Conservation (phyloP, 2,329 filamentous ascomycete genomes). For the Hortaea werneckii region DNA sequence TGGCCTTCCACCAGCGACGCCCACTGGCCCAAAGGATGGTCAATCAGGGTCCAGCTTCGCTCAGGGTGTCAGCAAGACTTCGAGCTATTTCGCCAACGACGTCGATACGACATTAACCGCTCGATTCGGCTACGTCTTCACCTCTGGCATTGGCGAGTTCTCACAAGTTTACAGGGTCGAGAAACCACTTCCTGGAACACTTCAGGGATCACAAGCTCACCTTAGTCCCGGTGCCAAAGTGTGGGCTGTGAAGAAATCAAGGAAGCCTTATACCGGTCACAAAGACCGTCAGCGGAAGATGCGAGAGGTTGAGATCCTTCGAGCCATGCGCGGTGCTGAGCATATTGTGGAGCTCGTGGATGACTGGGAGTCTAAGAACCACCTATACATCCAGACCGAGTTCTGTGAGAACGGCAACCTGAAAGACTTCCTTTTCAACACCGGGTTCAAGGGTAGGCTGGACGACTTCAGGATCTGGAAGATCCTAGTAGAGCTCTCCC, state of each 20-base stretch:
- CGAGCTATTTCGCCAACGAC: conserved; percentile 59
- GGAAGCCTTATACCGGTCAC: conserved; percentile 64
- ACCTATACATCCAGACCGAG: conserved; percentile 95
- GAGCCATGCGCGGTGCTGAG: conserved; percentile 66
- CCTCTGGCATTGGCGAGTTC: conserved; percentile 82
- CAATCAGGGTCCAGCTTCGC: conserved; percentile 49
- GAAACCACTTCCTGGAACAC: conserved; percentile 28
- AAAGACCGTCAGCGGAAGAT: conserved; percentile 76
- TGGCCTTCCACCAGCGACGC: conserved; percentile 65
- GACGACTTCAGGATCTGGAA: conserved; percentile 99
- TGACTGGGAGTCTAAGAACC: conserved; percentile 74
- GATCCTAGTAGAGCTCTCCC: conserved; percentile 68
- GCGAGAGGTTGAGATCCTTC: conserved; percentile 71
- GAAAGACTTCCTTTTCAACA: conserved; percentile 71
- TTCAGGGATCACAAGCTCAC: conserved; percentile 4
- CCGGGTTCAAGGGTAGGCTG: conserved; percentile 72
- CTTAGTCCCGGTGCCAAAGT: conserved; percentile 33
- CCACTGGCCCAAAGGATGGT: conserved; percentile 55
- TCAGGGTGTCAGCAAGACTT: conserved; percentile 35
- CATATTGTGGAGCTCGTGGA: conserved; percentile 78
- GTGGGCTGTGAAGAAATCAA: conserved; percentile 90
- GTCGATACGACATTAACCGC: conserved; percentile 64
- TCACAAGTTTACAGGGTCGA: conserved; percentile 82
- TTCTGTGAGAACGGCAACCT: conserved; percentile 92
- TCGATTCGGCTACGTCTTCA: conserved; percentile 71